Base-by-base conservation (phyloP, 331 rosid species). In the Cydonia oblonga region DNA sequence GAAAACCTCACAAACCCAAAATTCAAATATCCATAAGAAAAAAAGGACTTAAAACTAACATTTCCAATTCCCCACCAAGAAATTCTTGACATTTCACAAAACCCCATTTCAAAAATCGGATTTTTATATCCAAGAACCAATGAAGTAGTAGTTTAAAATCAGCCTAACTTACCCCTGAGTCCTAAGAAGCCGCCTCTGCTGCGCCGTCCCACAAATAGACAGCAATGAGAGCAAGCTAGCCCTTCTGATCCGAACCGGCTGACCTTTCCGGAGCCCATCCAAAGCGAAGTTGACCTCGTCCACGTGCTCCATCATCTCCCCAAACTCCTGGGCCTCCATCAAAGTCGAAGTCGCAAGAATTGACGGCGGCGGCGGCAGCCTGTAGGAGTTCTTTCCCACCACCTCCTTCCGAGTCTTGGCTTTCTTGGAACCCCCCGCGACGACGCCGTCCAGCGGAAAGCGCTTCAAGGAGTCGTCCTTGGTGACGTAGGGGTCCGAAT, bases 311-410 rank as follows among this genome's bases (percentile, higher is more conserved):
- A 90, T 90, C 97, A 90, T 90, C 85, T 90, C 97, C 46, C 97
- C 97, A 20, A 90, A 90, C 79, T 90, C 97, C 88, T 90, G 97
- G 42, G 97, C 96, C 83, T 90, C 96, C 96, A 88, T 90, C 78
- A 90, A 72, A 38, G 97, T 90, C 74, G 97, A 86, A 1, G 96
- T 88, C 61, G 86, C 81, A 51, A 82, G 80, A 79, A 85, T 74
- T 71, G 80, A 75, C 6, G 76, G 67, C 44, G 20, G 7, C 20
- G 15, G 26, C 2, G 40, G 38, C 3, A 14, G 62, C 52, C 70
- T 66, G 54, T 6, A 49, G 16, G 74, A 69, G 23, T 59, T 64
- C 72, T 52, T 79, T 23, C 54, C 54, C 54, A 7, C 59, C 26
- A 63, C 80, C 73, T 46, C 76, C 56, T 64, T 76, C 25, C 49